A percentile compares a stretch with the other conserved stretches of the same genome.
phyloP scores from a whole-genome alignment of 768 basidiomycete genomes.

The Cantharellus anzutake region DNA sequence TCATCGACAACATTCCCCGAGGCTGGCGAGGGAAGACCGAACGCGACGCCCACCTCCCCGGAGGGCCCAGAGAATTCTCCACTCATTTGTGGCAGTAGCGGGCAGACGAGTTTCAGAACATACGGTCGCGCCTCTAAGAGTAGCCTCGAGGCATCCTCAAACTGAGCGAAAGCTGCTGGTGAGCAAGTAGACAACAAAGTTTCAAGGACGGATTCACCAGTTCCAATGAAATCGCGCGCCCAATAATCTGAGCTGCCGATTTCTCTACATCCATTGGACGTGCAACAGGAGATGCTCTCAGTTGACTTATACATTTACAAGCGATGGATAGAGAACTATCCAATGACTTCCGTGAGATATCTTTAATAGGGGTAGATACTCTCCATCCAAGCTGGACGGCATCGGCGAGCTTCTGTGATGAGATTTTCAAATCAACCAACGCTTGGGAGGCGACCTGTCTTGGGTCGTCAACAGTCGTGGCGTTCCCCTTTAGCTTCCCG shows the following conservation, averaged over 20 bases:
- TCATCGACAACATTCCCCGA: too few species aligned
- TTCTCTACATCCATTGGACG: conserved; percentile 49
- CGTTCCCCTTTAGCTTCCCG: too few species aligned
- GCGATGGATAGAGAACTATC: conserved; percentile 23
- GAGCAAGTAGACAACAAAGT: background rate
- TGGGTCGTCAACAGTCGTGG: too few species aligned
- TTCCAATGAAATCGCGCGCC: conserved; percentile 47
- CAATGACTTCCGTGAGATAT: conserved; percentile 15
- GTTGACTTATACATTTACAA: conserved; percentile 23
- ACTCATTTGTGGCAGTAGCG: too few species aligned
- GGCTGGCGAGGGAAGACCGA: too few species aligned
- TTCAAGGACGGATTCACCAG: conserved; percentile 26
- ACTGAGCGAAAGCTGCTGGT: background rate
- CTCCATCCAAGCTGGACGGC: conserved; percentile 45
- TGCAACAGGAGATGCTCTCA: conserved; percentile 26
- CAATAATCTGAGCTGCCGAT: conserved; percentile 46
- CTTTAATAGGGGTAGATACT: conserved; percentile 16
- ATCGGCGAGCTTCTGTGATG: conserved; percentile 36
- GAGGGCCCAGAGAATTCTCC: too few species aligned
- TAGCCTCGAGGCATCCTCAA: background rate
- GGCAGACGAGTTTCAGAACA: too few species aligned
- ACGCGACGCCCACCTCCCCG: too few species aligned
- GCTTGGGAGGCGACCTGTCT: conserved; percentile 1
- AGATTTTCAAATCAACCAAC: conserved; percentile 26
- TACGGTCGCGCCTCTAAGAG: background rate